Evolutionary conservation across 2,329 filamentous ascomycete genomes (phyloP).

Genomic region (Beauveria sp.): DNA sequence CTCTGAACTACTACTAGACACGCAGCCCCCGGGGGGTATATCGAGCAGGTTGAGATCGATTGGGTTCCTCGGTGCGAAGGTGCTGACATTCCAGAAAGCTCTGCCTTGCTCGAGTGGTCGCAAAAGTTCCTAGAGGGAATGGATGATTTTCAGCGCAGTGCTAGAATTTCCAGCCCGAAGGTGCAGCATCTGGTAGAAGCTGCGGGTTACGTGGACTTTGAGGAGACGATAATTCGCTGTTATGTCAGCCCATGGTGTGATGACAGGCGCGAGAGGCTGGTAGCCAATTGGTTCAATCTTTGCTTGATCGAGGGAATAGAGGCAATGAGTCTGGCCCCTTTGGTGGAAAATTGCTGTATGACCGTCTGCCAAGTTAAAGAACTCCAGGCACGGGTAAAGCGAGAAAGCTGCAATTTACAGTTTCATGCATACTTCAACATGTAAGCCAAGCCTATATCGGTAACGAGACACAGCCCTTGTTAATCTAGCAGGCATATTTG

Average conservation of each 20-base stretch:
- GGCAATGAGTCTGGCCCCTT: conserved; percentile 62
- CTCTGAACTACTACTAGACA: conserved; percentile 45
- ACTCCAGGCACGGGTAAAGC: conserved; percentile 50
- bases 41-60: conserved; percentile 90
- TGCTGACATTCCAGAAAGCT: conserved; percentile 48
- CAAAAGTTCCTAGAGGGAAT: conserved; percentile 61
- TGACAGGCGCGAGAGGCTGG: conserved; percentile 55
- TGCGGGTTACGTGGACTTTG: conserved; percentile 74
- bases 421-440: conserved; percentile 68
- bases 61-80: conserved; percentile 67
- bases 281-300: conserved; percentile 79
- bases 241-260: conserved; percentile 68
- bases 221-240: conserved; percentile 59
- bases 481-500: no score
- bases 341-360: conserved; percentile 46
- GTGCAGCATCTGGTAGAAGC: conserved; percentile 55
- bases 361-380: conserved; percentile 54
- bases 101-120: conserved; percentile 62
- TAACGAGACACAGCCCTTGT: no score
- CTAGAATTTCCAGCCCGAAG: conserved; percentile 46
- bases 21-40: conserved; percentile 60
- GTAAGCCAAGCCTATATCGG: conserved; percentile 43
- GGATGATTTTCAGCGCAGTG: conserved; percentile 52
- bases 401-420: conserved; percentile 46
- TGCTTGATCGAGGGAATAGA: conserved; percentile 66